Evolutionary conservation across 2,329 filamentous ascomycete genomes (phyloP), one percentile per base, ranked within the genome.

Genomic region (Trichoderma endophyticum): DNA sequence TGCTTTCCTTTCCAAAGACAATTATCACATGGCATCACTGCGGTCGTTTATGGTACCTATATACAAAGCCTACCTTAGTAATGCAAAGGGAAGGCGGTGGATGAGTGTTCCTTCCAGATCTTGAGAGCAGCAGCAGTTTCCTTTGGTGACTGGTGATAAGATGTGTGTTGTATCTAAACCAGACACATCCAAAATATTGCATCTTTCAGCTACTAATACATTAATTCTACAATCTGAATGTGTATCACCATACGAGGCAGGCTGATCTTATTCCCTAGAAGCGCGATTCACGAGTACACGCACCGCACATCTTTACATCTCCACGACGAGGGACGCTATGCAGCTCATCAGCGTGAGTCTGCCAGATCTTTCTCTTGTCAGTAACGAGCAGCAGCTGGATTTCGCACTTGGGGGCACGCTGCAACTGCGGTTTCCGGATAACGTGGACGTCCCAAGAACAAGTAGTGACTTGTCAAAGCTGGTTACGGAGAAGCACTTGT

Each of bases 321-420:
- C 21, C 8, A 1, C 26, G 26, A 5, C 21, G 3, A 28, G 51
- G 32, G 34, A 26, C 36, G 15, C 9, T 12, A 74, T 76, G 76
- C 60, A 51, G 14, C 59, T 71, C 21, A 59, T 73, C 6, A 59
- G 67, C 2, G 67, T 81, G 9, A 70, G 72, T n/a, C 66, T 82
- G 6, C 79, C 80, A 1, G 70, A 54, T 9, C 62, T 81, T 14
- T 75, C 72, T 34, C 71, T 79, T 15, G 64, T 74, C 26, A 72
- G 76, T 56, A 75, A 71, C 14, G 69, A 72, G 60, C 73, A 75
- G 34, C 74, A 77, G 15, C 18, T 81, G 11, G 73, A 77, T 32
- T 65, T 81, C 0, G 70, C 70, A 30, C 71, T 79, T 14, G 73
- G 75, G 3, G 75, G 78, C 1, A 77, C 76, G 1, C n/a, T 83